Conservation (phyloP, 805 yeast species). For the Metschnikowia reukaufii region DNA sequence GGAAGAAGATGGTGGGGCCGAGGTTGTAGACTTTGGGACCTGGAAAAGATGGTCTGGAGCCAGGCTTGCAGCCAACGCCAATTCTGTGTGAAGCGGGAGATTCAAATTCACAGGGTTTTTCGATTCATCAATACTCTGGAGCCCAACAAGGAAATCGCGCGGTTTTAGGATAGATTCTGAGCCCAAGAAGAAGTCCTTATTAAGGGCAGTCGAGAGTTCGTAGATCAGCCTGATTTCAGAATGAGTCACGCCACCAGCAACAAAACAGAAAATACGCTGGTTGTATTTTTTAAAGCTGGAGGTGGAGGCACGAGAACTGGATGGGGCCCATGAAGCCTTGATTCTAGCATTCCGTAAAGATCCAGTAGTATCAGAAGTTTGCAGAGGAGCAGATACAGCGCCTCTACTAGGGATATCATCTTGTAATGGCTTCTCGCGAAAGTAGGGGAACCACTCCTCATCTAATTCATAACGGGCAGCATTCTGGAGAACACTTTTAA, state of each 20-base stretch:
- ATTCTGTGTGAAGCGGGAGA: constrained; percentile 24
- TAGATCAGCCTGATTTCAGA: constrained; percentile 77
- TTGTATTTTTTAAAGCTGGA: constrained; percentile 23
- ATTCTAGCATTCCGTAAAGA: constrained; percentile 19
- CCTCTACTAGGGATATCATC: constrained; percentile 35
- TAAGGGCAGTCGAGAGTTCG: constrained; percentile 59
- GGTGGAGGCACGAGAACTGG: constrained; percentile 18
- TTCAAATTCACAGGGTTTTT: constrained; percentile 42
- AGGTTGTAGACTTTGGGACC: constrained; percentile 8
- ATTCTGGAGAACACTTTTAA: constrained; percentile 56
- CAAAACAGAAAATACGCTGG: constrained; percentile 75
- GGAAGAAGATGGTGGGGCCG: constrained; percentile 2
- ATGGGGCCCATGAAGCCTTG: constrained; percentile 24
- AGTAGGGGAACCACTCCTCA: constrained; percentile 66
- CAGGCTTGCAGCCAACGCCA: constrained; percentile 13
- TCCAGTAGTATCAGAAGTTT: constrained; percentile 8
- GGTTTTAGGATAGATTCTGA: constrained; percentile 47
- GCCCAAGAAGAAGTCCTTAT: constrained; percentile 62
- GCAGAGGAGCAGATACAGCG: constrained; percentile 1
- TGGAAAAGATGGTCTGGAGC: constrained; percentile 21
- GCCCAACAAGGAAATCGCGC: constrained; percentile 43
- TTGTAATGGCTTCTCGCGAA: constrained; percentile 68
- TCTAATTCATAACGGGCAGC: constrained; percentile 53
- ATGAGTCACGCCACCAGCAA: constrained; percentile 88
- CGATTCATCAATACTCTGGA: constrained; percentile 39